Evolutionary conservation across 2,329 filamentous ascomycete genomes (phyloP).

Genomic region (Metarhizium humberi): DNA sequence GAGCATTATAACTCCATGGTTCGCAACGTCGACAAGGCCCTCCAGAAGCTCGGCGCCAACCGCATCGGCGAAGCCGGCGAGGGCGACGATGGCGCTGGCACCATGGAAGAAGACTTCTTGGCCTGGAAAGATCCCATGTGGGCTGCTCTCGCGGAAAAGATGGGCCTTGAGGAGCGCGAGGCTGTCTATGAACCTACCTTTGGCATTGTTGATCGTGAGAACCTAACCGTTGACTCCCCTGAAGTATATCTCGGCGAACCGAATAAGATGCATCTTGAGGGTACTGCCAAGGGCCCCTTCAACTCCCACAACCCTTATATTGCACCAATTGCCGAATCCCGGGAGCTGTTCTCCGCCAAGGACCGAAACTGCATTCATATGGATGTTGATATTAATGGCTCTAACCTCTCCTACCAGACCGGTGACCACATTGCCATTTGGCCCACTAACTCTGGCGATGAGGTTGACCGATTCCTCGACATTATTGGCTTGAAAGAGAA

Average conservation of each 20-base stretch:
- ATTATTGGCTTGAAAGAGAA: slow-evolving; percentile 69
- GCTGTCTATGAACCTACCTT: slow-evolving; percentile 93
- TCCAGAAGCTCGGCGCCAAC: slow-evolving; percentile 73
- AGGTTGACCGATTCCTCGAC: slow-evolving; percentile 82
- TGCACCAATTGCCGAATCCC: slow-evolving; percentile 84
- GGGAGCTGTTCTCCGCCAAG: slow-evolving; percentile 80
- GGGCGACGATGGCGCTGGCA: slow-evolving; percentile 94
- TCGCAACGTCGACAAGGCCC: slow-evolving; percentile 73
- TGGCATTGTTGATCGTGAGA: slow-evolving; percentile 66
- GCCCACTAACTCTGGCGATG: slow-evolving; percentile 88
- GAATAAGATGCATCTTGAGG: slow-evolving; percentile 91
- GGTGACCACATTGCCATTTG: slow-evolving; percentile 96
- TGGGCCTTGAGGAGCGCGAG: slow-evolving; percentile 90
- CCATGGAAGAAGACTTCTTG: slow-evolving; percentile 99
- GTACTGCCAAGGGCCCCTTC: slow-evolving; percentile 75
- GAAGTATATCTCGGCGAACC: slow-evolving; percentile 93
- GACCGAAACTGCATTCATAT: slow-evolving; percentile 93
- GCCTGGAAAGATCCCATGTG: slow-evolving; percentile 99
- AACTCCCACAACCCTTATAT: slow-evolving; percentile 97
- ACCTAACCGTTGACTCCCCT: slow-evolving; percentile 62
- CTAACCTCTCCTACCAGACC: slow-evolving; percentile 87
- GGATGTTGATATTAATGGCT: slow-evolving; percentile 85
- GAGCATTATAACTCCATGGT: slow-evolving; percentile 99
- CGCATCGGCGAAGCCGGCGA: slow-evolving; percentile 84
- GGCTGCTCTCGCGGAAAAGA: slow-evolving; percentile 69